Evolutionary conservation across 1,284 basidiomycete genomes (phyloP).

Genomic region (Trametes pubescens): DNA sequence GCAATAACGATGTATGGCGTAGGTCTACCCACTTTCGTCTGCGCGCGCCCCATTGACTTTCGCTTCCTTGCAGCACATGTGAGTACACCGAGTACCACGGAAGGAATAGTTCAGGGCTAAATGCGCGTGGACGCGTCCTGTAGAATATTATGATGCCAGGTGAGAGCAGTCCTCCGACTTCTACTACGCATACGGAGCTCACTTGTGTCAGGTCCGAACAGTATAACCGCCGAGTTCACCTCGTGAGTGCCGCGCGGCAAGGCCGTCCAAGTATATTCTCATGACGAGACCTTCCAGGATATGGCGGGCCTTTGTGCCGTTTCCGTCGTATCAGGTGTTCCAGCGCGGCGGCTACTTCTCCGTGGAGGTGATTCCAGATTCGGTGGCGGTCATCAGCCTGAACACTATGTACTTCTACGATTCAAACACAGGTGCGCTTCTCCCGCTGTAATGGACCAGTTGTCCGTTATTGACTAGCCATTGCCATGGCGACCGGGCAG

Average conservation of each 20-base stretch:
- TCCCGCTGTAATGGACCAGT: conserved; percentile 19
- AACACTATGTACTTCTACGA: conserved; percentile 96
- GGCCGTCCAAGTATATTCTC: conserved; percentile 19
- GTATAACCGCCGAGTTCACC: conserved; percentile 79
- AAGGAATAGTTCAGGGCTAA: conserved; percentile 17
- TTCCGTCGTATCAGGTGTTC: conserved; percentile 82
- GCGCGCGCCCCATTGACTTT: conserved; percentile 17
- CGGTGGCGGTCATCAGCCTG: conserved; percentile 84
- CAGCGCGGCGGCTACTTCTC: conserved; percentile 88
- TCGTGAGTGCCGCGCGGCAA: conserved; percentile 55
- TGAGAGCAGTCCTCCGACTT: conserved; percentile 36
- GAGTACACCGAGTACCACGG: conserved; percentile 37
- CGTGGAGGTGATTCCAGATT: conserved; percentile 81
- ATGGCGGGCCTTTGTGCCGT: conserved; percentile 87
- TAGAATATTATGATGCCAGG: conserved; percentile 77
- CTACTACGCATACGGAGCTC: conserved; percentile 11
- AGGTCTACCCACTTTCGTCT: conserved; percentile 45
- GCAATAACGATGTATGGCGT: conserved; percentile 92
- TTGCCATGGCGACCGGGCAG: conserved; percentile 40
- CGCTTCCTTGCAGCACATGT: conserved; percentile 63
- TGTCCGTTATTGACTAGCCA: conserved; percentile 28
- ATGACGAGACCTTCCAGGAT: conserved; percentile 57
- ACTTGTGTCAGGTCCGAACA: conserved; percentile 70
- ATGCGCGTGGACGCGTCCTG: neutral
- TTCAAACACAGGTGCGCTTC: conserved; percentile 79